phyloP scores from a whole-genome alignment of 2,329 filamentous ascomycete genomes.

The Fusarium goolgardi region DNA sequence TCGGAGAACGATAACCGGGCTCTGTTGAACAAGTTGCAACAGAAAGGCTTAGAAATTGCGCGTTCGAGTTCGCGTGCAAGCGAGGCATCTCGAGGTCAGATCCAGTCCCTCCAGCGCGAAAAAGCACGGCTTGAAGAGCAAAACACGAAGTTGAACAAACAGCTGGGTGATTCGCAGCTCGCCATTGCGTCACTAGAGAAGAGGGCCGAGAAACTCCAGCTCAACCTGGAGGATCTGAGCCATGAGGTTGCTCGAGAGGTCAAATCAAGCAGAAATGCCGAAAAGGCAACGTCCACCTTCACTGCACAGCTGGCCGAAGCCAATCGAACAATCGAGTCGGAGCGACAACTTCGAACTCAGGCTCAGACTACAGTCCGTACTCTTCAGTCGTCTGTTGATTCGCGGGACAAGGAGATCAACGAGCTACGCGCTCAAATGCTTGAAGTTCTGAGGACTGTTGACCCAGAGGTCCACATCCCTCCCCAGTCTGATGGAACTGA shows the following conservation, averaged over 20 bases:
- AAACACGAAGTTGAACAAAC: constrained; percentile 81
- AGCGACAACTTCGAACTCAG: constrained; percentile 85
- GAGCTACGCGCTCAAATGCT: constrained; percentile 85
- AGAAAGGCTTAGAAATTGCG: constrained; percentile 96
- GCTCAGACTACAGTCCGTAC: constrained; percentile 87
- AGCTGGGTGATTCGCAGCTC: constrained; percentile 87
- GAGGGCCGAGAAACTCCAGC: constrained; percentile 89
- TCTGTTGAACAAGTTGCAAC: constrained; percentile 95
- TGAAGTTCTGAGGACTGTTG: constrained; percentile 85
- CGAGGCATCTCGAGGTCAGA: constrained; percentile 82
- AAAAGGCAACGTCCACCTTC: constrained; percentile 84
- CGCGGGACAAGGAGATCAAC: constrained; percentile 81
- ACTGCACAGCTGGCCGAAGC: constrained; percentile 88
- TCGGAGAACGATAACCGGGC: constrained; percentile 97
- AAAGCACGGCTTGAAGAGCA: constrained; percentile 87
- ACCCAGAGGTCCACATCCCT: constrained; percentile 76
- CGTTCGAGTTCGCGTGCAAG: constrained; percentile 87
- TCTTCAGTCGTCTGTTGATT: constrained; percentile 81
- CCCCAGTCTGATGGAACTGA: constrained; percentile 66
- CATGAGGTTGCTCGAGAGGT: constrained; percentile 92
- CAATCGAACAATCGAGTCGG: constrained; percentile 89
- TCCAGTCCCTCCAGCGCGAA: constrained; percentile 81
- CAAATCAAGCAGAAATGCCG: constrained; percentile 88
- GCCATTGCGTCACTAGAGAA: constrained; percentile 88
- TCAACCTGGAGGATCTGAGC: constrained; percentile 90